A percentile compares a stretch with the other conserved stretches of the same genome.
Conservation (phyloP, 352 stramenopile species). For the Globisporangium echinulatum region DNA sequence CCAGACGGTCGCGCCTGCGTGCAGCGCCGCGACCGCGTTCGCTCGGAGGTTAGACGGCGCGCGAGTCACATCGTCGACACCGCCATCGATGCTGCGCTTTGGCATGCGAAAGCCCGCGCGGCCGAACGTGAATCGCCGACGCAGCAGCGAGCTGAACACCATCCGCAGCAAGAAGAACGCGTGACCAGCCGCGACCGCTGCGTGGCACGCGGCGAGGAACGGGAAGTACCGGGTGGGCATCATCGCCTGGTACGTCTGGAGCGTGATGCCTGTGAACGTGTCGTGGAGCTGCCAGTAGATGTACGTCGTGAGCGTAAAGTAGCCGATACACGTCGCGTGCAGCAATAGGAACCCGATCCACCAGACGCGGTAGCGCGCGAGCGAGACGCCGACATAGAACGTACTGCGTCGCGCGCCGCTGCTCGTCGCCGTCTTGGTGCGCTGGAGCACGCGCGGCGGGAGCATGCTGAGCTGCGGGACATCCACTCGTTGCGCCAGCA, state of each 20-base stretch:
- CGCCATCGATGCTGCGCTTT: neutral
- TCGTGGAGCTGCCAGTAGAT: constrained; percentile 5
- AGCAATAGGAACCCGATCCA: constrained; percentile 8
- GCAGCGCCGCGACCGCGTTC: neutral
- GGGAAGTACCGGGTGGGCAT: constrained; percentile 4
- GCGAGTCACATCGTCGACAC: no score
- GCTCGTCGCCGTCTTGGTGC: constrained; percentile 3
- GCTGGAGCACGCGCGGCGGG: constrained; percentile 1
- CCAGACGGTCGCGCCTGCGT: neutral
- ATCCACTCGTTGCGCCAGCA: no score
- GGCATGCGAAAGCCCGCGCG: constrained; percentile 3
- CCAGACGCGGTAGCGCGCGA: constrained; percentile 9
- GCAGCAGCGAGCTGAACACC: constrained; percentile 5
- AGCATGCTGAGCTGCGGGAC: no score
- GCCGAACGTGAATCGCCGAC: constrained; percentile 7
- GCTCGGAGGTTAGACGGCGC: neutral
- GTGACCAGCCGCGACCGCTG: constrained; percentile 4
- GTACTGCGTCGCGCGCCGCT: constrained; percentile 3
- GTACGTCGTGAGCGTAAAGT: constrained; percentile 5
- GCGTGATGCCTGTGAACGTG: constrained; percentile 3
- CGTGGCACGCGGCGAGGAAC: constrained; percentile 4
- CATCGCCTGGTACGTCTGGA: constrained; percentile 7
- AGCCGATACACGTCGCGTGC: constrained; percentile 6
- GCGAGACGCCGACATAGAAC: constrained; percentile 8
- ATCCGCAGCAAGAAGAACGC: constrained; percentile 13